Base-by-base conservation (phyloP, 2,329 filamentous ascomycete genomes). In the Blastomyces silverae region DNA sequence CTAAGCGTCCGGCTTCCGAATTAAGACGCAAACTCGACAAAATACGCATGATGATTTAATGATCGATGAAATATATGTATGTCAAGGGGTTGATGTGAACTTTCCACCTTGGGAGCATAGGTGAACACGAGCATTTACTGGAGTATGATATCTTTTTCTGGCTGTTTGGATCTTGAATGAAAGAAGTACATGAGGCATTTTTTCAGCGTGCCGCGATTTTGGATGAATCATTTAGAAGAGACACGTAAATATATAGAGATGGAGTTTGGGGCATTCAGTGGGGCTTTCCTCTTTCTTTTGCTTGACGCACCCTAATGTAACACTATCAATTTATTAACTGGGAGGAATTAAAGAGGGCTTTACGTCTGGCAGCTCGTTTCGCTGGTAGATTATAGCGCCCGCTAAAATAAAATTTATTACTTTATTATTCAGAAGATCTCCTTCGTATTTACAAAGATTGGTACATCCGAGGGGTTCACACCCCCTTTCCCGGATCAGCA, bases 271-370 rank as follows among this genome's bases (percentile, higher is more conserved):
- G 20, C n/a, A 7, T 57, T 39, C 37, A 20, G 17, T 39, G 31
- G 8, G 31, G 20, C 22, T 57, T 57, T 39, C 28, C 6, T 31
- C 20, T 0, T 56, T n/a, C 20, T 56, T 56, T n/a, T 34, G 7
- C 17, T 56, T 56, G 20, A 56, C 34, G 53, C 37, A 56, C 6
- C 53, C 3, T 44, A 56, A 56, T 57, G 55, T 57, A 56, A 56
- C n/a, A 22, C 10, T 13, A 57, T 37, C 20, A 11, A 57, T 39
- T n/a, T 39, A 39, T 39, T 37, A 25, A 22, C 20, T 22, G 4
- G 28, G 31, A 57, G 25, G 15, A 17, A 17, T 53, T 31, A 53
- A 20, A 13, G 5, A 6, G 25, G 17, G 22, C 25, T 15, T 53
- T 53, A 31, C 22, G 20, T 15, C 28, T 53, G 13, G 5, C 25